phyloP scores from a whole-genome alignment of 805 yeast genomes.

The Yarrowia bubula region DNA sequence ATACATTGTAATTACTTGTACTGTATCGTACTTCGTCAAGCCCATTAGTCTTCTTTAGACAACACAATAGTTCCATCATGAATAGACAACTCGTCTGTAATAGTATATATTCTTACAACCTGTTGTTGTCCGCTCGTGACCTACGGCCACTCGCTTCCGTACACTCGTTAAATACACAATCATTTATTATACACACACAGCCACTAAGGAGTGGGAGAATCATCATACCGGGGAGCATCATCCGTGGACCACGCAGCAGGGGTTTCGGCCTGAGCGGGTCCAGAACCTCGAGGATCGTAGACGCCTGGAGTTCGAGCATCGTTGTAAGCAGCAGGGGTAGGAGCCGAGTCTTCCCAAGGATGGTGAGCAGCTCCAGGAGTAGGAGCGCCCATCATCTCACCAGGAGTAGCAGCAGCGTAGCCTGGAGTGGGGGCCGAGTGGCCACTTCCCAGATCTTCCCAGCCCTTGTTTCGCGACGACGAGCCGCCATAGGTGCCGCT shows the following conservation, averaged over 20 bases:
- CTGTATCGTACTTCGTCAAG: no score
- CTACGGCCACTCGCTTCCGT: no score
- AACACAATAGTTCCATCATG: no score
- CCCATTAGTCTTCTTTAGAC: no score
- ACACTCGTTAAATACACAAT: background rate
- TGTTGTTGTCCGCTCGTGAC: no score
- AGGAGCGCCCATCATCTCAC: slow-evolving; percentile 43
- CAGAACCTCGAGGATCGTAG: slow-evolving; percentile 26
- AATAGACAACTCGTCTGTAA: no score
- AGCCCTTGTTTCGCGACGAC: slow-evolving; percentile 33
- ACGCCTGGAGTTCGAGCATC: slow-evolving; percentile 43
- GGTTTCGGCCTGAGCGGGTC: slow-evolving; percentile 23
- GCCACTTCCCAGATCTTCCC: slow-evolving; percentile 34
- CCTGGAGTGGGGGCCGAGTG: slow-evolving; percentile 41
- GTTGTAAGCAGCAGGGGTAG: slow-evolving; percentile 40
- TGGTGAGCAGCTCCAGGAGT: slow-evolving; percentile 40
- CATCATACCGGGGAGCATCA: slow-evolving; percentile 17
- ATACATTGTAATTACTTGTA: no score
- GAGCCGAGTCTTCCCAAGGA: slow-evolving; percentile 34
- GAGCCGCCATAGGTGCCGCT: slow-evolving; percentile 31
- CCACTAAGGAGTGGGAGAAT: slow-evolving; percentile 15
- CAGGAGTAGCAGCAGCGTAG: slow-evolving; percentile 44
- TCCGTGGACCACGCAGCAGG: slow-evolving; percentile 22
- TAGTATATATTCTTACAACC: no score
- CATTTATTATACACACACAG: background rate